Base-by-base conservation (phyloP, 352 stramenopile genomes). In the Plasmopara halstedii region DNA sequence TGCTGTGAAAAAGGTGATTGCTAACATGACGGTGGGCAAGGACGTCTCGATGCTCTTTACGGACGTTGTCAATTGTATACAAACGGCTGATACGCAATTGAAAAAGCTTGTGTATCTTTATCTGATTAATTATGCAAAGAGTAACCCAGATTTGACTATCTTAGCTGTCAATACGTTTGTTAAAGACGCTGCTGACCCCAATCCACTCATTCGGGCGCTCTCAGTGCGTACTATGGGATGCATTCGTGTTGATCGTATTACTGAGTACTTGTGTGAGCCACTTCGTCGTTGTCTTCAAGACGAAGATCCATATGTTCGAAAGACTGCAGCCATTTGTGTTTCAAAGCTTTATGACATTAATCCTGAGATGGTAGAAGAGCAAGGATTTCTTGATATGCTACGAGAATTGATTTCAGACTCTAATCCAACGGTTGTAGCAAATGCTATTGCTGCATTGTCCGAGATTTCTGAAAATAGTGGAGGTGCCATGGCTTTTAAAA, bases 61-160 rank as follows among this genome's bases (percentile, higher is more conserved):
- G 10, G 96, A 99, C 68, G 95, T 99, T 9, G 79, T 99, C 15
- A 99, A 99, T 69, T 99, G 96, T 74, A 98, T 99, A 55, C 96
- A 99, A 63, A 99, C 96, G 14, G 85, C 85, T 19, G 97, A 98
- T 62, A 97, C 98, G 57, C 95, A 99, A 64, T 67, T 99, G 32
- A 99, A 99, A 70, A 99, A 99, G 60, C 75, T 99, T 14, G 96
- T 99, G 37, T 99, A 99, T 67, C 63, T 99, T 15, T 99, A 99
- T 66, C 69, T 99, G 31, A 99, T 99, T 70, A 99, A 99, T 78
- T 99, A 99, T 71, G 96, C 97, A 67, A 99, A 99, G 81, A 98
- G 85, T 54, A 97, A 99, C 55, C 96, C 96, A 9, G 97, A 99
- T 51, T 67, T 99, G 40, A 98, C 97, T n/a, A 88, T 99, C 38